Base-by-base conservation (phyloP, 129 eudicot species). In the Flaveria ramosissima region DNA sequence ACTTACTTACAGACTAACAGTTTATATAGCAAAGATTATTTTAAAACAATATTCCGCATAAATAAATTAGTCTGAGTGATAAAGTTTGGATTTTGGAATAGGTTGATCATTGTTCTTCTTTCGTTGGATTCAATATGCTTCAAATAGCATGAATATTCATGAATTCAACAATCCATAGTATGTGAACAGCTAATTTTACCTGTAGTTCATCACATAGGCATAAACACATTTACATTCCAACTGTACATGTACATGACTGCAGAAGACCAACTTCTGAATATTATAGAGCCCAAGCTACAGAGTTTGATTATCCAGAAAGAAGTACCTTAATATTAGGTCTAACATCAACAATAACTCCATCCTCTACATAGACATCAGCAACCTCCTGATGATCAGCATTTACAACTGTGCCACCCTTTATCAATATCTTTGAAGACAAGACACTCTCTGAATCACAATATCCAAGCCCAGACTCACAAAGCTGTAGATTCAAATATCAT, bases 311-410 rank as follows among this genome's bases (percentile, higher is more conserved):
- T 21, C 75, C 47, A 82, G 26, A 80, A 17, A 51, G 3, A 45
- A 68, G 52, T 85, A 93, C 99, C 96, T 78, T 85, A 71, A 95
- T 86, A 71, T 88, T 85, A 20, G 86, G 92, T 68, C 84, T 75
- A 57, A 95, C 99, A 45, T 88, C 86, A 80, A 86, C 78, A 84
- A 95, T 88, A 47, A 89, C 39, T 3, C 99, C 99, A 86, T 95
- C 90, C 74, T 91, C 94, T 9, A 95, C 85, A 80, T 91, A 95
- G 27, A 95, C 99, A 91, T 95, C 99, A 70, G 99, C 92, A 85
- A 81, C 52, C 78, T 89, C 84, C 72, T 81, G 89, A 89, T 83
- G 92, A 39, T 89, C 92, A 84, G 99, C 94, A 86, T 95, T 95
- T 79, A 95, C 97, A 71, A 95, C 97, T 19, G 90, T 95, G 30